Base-by-base conservation (phyloP, 192 early-diverging fungal species). In the Coemansia sp. region DNA sequence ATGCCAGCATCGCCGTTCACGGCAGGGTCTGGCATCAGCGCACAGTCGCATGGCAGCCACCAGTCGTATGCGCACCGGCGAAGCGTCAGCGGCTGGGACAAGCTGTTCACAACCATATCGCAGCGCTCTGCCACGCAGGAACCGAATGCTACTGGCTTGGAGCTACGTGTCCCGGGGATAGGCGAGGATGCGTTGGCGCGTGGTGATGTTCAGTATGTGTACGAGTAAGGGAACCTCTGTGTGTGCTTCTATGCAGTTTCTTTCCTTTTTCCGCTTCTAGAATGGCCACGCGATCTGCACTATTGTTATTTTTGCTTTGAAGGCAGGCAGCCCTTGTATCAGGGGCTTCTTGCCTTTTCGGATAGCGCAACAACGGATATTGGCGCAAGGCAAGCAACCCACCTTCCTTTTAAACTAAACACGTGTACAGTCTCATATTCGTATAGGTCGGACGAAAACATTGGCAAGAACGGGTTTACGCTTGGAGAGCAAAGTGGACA, bases 161-260 rank as follows among this genome's bases (percentile, higher is more conserved):
- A 73, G 45, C 44, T 44, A 59, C 69, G 70, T 10, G 70, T 81
- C 8, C 73, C 78, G 5, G 73, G 66, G 35, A 72, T 81, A n/a
- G 73, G 73, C 63, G 78, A 81, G 45, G 71, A 78, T 30, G 52
- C 73, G 35, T 64, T 71, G 61, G 69, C 65, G 48, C 77, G 71
- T 62, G 77, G 63, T 61, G 78, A 81, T 74, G 78, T 81, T 53
- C 78, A 81, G 78, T 81, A 81, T 67, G 78, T 81, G 72, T 71
- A 81, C 69, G 78, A 81, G 78, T 81, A 81, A 61, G 78, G 66
- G 44, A 46, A 18, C 16, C 44, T 18, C 18, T 46, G 12, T 46
- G 23, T 21, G 26, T 64, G 20, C 24, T 46, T 49, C n/a, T 21
- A 44, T 48, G 38, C 0, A 2, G 39, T 18, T 18, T 39, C 45